A percentile compares a stretch with the other conserved stretches of the same genome.
Evolutionary conservation across 2,329 filamentous ascomycete species (phyloP).

Genomic region (Erysiphe neolycopersici): DNA sequence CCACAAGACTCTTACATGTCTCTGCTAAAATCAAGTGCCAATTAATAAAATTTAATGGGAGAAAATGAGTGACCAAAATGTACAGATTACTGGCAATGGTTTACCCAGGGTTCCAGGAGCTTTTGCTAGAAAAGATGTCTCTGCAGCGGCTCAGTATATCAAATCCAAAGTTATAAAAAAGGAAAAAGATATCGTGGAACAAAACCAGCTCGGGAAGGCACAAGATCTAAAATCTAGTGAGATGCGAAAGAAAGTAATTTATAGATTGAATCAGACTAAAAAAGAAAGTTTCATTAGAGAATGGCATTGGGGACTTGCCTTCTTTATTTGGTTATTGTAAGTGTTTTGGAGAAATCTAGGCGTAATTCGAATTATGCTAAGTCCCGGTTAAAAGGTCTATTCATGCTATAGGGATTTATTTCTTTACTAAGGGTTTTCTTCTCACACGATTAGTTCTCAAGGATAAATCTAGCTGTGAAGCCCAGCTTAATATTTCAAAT

Average conservation of each 20-base stretch:
- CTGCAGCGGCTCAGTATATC: constrained; percentile 12
- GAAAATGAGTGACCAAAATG: too few species aligned
- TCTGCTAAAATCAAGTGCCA: too few species aligned
- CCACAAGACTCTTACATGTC: too few species aligned
- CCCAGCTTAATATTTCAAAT: constrained; percentile 32
- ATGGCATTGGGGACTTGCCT: constrained; percentile 11
- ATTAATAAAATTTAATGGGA: too few species aligned
- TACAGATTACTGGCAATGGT: background rate
- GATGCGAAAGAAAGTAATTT: constrained; percentile 7
- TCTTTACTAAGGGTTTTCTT: constrained; percentile 88
- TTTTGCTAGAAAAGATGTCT: constrained; percentile 9
- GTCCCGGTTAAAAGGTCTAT: constrained; percentile 17
- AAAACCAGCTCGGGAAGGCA: background rate
- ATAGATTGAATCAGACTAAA: constrained; percentile 11
- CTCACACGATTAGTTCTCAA: constrained; percentile 62
- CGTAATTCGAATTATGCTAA: too few species aligned
- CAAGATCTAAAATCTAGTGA: background rate
- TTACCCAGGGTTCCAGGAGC: constrained; percentile 7
- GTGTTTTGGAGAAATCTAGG: constrained; percentile 2
- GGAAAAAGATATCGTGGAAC: constrained; percentile 5
- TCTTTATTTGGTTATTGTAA: constrained; percentile 13
- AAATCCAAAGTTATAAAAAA: constrained; percentile 11
- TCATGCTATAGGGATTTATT: constrained; percentile 57
- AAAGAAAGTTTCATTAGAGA: constrained; percentile 7
- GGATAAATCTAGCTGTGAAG: constrained; percentile 42